Conservation (phyloP, 805 yeast species). For the Sungouiozyma intestinalis region DNA sequence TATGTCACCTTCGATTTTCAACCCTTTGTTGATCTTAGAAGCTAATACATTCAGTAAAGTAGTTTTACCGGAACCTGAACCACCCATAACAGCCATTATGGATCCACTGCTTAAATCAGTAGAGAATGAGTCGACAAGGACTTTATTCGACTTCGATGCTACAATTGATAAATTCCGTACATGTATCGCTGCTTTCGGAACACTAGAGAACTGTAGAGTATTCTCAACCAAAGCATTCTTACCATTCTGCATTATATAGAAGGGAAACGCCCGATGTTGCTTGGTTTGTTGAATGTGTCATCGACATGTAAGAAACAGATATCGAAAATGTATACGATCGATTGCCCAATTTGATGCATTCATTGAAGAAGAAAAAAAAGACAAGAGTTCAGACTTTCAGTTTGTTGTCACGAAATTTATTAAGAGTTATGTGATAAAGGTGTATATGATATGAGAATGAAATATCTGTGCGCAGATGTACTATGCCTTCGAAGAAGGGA, state of each 20-base stretch:
- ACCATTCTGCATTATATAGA: background rate
- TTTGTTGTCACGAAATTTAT: too few species aligned
- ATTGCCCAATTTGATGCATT: too few species aligned
- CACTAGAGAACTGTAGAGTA: constrained; percentile 14
- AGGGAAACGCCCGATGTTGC: too few species aligned
- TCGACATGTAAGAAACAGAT: too few species aligned
- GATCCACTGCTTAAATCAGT: constrained; percentile 51
- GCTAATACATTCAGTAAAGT: constrained; percentile 62
- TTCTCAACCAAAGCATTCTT: constrained; percentile 12
- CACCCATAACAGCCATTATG: constrained; percentile 74
- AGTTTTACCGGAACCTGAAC: constrained; percentile 83
- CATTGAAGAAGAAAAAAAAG: background rate
- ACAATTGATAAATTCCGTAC: constrained; percentile 20
- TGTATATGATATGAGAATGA: too few species aligned
- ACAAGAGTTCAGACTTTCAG: too few species aligned
- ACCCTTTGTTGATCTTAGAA: constrained; percentile 34
- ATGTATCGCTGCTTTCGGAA: constrained; percentile 16
- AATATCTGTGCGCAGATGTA: too few species aligned
- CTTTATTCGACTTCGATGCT: constrained; percentile 24
- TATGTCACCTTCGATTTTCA: constrained; percentile 36
- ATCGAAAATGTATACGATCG: too few species aligned
- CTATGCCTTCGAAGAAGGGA: too few species aligned
- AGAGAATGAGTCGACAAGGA: constrained; percentile 41
- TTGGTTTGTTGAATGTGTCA: too few species aligned
- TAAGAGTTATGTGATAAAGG: too few species aligned